Base-by-base conservation (phyloP, 31 red algal genomes). In the Odonthalia washingtoniensis region DNA sequence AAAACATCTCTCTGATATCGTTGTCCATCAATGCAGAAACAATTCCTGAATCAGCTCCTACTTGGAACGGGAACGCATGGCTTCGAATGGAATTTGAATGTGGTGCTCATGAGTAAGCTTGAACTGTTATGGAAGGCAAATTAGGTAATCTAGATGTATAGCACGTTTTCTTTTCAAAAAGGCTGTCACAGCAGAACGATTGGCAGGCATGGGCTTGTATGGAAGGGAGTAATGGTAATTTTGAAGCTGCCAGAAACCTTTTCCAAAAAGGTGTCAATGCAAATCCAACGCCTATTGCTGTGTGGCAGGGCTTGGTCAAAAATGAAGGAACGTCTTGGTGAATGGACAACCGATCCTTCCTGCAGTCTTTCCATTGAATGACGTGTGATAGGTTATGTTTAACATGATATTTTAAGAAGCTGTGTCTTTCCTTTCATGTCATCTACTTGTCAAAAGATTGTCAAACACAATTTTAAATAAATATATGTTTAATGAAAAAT, bases 191-290 rank as follows among this genome's bases (percentile, higher is more conserved):
- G 77, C 77, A n/a, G 87, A 88, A 62, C 30, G 87, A 86, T 16
- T 96, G 94, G 97, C 94, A 99, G 70, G 97, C 97, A 26, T 94
- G 89, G 85, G 94, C 89, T 53, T 41, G 81, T 61, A 82, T 99
- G 91, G 97, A 99, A 72, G 81, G 79, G 63, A 70, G 66, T 17
- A 53, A 34, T n/a, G 94, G 94, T 4, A 79, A 95, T 67, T 31
- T 87, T 62, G 75, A 74, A 3, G 60, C 46, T 4, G 96, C 96
- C 12, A 46, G 96, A 2, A 40, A 65, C 5, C 49, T 95, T 72
- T 98, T 89, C 70, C 92, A 98, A 68, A 89, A 88, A 70, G 96
- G 96, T 35, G 86, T 95, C 35, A 82, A 98, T 31, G 82, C 89
- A 14, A 89, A 98, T 72, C 95, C 95, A 26, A 65, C 44, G 33